Conservation (phyloP, 139 green algal species). For the Coelastrella sp. region DNA sequence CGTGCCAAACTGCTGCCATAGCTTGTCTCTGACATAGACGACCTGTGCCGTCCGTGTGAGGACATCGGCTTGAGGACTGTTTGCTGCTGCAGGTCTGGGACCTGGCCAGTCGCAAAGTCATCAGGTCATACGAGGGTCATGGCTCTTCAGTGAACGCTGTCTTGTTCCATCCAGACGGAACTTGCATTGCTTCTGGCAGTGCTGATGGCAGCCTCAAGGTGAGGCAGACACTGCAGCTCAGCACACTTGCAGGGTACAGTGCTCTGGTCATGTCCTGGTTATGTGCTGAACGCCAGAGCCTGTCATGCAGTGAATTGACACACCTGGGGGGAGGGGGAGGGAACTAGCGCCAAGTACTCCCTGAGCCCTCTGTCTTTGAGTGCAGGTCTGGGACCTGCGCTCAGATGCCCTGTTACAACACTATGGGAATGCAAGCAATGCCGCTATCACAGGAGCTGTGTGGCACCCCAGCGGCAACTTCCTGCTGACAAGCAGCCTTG, state of each 20-base stretch:
- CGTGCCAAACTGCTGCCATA: too few species aligned
- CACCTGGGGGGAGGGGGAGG: too few species aligned
- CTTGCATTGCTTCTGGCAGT: conserved; percentile 76
- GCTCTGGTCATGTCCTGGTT: too few species aligned
- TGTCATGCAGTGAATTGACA: too few species aligned
- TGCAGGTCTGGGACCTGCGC: conserved; percentile 29
- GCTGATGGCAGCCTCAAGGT: conserved; percentile 81
- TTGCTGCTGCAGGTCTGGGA: conserved; percentile 78
- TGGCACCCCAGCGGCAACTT: conserved; percentile 89
- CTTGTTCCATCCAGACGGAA: conserved; percentile 90
- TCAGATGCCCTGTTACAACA: conserved; percentile 79
- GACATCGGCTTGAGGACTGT: not conserved
- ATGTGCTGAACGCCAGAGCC: too few species aligned
- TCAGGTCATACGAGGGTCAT: conserved; percentile 78
- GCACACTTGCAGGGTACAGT: too few species aligned
- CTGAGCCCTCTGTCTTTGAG: not conserved
- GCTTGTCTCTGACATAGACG: too few species aligned
- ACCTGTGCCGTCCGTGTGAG: too few species aligned
- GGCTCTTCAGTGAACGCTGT: conserved; percentile 69
- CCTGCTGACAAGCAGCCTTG: conserved; percentile 81
- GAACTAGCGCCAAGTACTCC: too few species aligned
- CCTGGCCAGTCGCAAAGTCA: conserved; percentile 68
- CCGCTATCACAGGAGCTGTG: conserved; percentile 73
- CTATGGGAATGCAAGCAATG: conserved; percentile 76
- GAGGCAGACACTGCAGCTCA: not conserved